A percentile compares a stretch with the other conserved stretches of the same genome.
Conservation (phyloP, 441 rosid genomes). For the Gossypium laxum region DNA sequence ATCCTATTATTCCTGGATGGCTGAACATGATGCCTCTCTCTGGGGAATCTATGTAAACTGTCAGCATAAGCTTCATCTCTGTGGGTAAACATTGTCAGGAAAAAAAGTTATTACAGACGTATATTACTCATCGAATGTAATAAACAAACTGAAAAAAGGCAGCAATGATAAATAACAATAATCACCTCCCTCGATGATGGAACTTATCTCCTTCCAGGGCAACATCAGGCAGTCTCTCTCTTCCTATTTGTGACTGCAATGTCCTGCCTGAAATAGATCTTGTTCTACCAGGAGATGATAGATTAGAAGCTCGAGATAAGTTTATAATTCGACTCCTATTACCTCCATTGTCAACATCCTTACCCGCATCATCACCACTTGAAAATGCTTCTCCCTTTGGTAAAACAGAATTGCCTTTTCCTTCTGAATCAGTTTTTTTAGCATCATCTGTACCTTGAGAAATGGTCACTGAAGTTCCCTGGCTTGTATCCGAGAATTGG, state of each 20-base stretch:
- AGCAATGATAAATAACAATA: constrained; percentile 19
- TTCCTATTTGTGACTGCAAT: constrained; percentile 32
- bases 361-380: constrained; percentile 32
- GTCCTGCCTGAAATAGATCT: constrained; percentile 38
- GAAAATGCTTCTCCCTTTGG: constrained; percentile 29
- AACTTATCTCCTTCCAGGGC: constrained; percentile 41
- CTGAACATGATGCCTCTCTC: constrained; percentile 53
- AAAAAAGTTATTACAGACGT: constrained; percentile 10
- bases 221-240: constrained; percentile 52
- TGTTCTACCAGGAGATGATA: constrained; percentile 38
- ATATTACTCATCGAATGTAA: neutral
- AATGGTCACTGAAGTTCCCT: constrained; percentile 23
- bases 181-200: constrained; percentile 69
- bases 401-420: constrained; percentile 29
- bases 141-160: neutral
- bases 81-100: constrained; percentile 17
- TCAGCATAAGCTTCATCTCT: constrained; percentile 44
- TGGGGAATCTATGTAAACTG: constrained; percentile 40
- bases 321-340: constrained; percentile 52
- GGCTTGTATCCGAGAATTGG: constrained; percentile 24
- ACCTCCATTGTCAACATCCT: constrained; percentile 36
- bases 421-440: constrained; percentile 25
- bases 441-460: constrained; percentile 29
- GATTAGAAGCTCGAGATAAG: constrained; percentile 39
- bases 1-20: constrained; percentile 44